Percentiles rank a stretch among this genome's conserved stretches.
phyloP scores from a whole-genome alignment of 768 basidiomycete genomes.

The Naganishia friedmannii region DNA sequence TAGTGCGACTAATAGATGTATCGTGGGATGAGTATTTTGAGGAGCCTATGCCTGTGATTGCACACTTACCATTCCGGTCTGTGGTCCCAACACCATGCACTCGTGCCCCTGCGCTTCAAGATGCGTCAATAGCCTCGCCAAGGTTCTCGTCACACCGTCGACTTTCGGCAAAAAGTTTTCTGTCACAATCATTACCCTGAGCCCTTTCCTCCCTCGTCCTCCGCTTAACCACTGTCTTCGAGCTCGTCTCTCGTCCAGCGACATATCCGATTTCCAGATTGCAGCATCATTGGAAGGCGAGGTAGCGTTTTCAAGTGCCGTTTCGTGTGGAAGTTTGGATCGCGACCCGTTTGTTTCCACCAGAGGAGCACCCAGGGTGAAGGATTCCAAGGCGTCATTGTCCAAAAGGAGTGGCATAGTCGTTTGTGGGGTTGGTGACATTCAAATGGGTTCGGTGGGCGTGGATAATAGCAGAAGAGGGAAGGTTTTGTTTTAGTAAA shows the following conservation, averaged over 20 bases:
- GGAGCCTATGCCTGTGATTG: neutral
- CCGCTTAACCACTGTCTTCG: slow-evolving; percentile 37
- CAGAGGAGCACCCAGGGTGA: neutral
- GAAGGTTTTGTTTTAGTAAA: neutral
- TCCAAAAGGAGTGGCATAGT: neutral
- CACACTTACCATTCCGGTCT: slow-evolving; percentile 47
- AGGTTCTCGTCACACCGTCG: slow-evolving; percentile 56
- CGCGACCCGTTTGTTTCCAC: neutral
- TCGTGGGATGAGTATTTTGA: neutral
- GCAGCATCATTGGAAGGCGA: neutral
- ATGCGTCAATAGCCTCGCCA: slow-evolving; percentile 55
- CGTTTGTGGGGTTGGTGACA: neutral
- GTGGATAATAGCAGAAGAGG: too few species aligned
- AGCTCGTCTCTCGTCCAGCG: slow-evolving; percentile 34
- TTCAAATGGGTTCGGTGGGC: neutral
- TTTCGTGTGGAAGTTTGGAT: neutral
- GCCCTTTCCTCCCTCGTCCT: slow-evolving; percentile 39
- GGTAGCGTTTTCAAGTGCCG: neutral
- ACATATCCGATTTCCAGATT: slow-evolving; percentile 35
- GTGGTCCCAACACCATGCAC: slow-evolving; percentile 55
- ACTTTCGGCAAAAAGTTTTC: slow-evolving; percentile 56
- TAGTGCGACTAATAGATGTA: slow-evolving; percentile 42
- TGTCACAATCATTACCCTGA: slow-evolving; percentile 49
- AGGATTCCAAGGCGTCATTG: neutral
- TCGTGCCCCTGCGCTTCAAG: slow-evolving; percentile 54